Conservation (phyloP, 345 rosid genomes). For the Fremontodendron californicum region DNA sequence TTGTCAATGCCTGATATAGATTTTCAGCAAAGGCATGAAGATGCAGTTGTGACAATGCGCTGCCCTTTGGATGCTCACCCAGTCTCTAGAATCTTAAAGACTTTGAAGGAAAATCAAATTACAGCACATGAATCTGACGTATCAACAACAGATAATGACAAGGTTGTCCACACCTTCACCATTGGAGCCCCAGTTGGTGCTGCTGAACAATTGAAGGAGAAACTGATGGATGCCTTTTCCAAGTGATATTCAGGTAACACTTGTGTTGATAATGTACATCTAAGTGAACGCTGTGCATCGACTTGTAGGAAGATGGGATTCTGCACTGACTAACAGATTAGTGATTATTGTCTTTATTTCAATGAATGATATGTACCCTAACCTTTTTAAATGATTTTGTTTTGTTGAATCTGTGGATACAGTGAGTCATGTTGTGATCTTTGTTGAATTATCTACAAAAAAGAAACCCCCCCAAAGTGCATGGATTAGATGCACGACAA, state of each 20-base stretch:
- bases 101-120: conserved; percentile 66
- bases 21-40: conserved; percentile 69
- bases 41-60: conserved; percentile 64
- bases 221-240: conserved; percentile 57
- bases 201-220: conserved; percentile 81
- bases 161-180: conserved; percentile 74
- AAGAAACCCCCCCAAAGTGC: not conserved
- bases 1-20: conserved; percentile 55
- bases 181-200: conserved; percentile 58
- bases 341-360: not conserved
- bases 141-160: conserved; percentile 49
- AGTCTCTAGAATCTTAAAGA: conserved; percentile 50
- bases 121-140: conserved; percentile 56
- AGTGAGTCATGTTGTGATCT: not conserved
- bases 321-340: conserved; percentile 11
- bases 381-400: conserved; percentile 6
- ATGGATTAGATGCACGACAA: not conserved
- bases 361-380: conserved; percentile 8
- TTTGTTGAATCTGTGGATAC: not conserved
- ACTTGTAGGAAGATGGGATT: not conserved
- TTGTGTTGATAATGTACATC: conserved; percentile 7
- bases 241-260: conserved; percentile 32
- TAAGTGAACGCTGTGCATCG: not conserved
- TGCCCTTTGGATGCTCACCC: conserved; percentile 82
- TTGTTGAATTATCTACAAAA: not conserved